Base-by-base conservation (phyloP, 768 basidiomycete genomes). In the Amanita inopinata region DNA sequence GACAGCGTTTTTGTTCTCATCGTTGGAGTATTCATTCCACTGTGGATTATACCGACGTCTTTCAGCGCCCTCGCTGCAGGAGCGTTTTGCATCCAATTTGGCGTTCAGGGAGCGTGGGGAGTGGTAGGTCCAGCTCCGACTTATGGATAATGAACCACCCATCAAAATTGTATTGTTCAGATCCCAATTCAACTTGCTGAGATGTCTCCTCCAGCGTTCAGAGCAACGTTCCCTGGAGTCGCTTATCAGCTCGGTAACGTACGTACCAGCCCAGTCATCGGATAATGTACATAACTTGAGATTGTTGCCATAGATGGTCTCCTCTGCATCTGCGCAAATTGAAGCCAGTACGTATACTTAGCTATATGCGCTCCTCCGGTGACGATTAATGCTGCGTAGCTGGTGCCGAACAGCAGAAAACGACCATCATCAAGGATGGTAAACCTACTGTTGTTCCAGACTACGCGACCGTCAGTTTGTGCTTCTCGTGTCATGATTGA, bases 41-140 rank as follows among this genome's bases (percentile, higher is more conserved):
- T 92, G 1, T 93, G 90, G 91, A 85, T 90, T 51, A 51, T 94
- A 5, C 91, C 91, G 2, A 60, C 52, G 4, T 61, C 69, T 1
- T 92, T 92, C 59, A 57, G 71, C 1, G 71, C 65, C 1, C 78
- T 96, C 6, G 55, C 85, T 0, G 87, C 86, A 0, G 88, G 88
- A 6, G 90, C 88, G 0, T 94, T 93, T 63, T 89, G 75, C 51
- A 66, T 90, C 11, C 89, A 92, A 54, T 76, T 87, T 50, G 87
- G 86, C 38, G 86, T 93, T 0, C 91, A 94, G 57, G 89, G 88
- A 1, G 89, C 87, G 27, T 90, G 86, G 85, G 87, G 87, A 52
- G 80, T 88, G 8, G 84, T 88, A 54, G 50, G 82, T 57, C 66
- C 67, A 9, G 66, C 70, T 49, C 71, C 66, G 51, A 64, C 74